These are phyloP conservation scores for Uronychia binucleata DNA, from an alignment of 73 alveolate species.

Conservation along the genomic window DNA sequence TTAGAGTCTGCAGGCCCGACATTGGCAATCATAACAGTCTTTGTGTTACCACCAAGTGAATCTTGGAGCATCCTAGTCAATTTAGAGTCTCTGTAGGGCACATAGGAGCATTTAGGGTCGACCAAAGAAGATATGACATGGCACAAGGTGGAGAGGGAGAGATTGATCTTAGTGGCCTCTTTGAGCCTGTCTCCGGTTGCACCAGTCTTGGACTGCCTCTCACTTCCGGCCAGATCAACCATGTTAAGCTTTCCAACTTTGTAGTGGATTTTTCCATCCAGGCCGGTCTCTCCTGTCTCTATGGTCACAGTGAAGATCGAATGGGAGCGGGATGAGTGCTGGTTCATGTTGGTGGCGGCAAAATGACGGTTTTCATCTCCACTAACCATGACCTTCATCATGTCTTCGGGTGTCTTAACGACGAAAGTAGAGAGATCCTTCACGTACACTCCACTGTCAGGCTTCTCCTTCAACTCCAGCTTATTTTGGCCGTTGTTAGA, in stretches of 20 bases:
- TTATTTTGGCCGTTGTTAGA: constrained; percentile 74
- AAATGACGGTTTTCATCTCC: constrained; percentile 95
- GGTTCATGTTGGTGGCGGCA: constrained; percentile 93
- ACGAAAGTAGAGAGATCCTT: constrained; percentile 89
- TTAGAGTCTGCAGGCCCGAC: constrained; percentile 97
- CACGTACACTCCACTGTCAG: constrained; percentile 89
- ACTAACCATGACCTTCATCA: constrained; percentile 85
- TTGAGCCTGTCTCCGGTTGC: constrained; percentile 94
- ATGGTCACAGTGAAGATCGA: constrained; percentile 86
- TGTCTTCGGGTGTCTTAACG: constrained; percentile 82
- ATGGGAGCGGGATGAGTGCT: constrained; percentile 82
- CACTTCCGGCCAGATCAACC: constrained; percentile 97
- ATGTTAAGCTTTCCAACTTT: constrained; percentile 93
- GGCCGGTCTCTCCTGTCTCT: constrained; percentile 81
- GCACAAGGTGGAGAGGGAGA: constrained; percentile 93
- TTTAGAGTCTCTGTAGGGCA: constrained; percentile 98
- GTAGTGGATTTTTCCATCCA: constrained; percentile 87
- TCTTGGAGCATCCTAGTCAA: constrained; percentile 95
- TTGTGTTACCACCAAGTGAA: constrained; percentile 98
- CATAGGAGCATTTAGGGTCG: constrained; percentile 90
- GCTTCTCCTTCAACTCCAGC: constrained; percentile 88
- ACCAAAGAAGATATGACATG: constrained; percentile 93
- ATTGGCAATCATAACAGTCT: constrained; percentile 98
- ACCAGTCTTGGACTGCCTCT: constrained; percentile 88
- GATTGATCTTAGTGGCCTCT: constrained; percentile 96